Conservation (phyloP, 176 grass and related monocot species). For the Triticum dicoccoides region DNA sequence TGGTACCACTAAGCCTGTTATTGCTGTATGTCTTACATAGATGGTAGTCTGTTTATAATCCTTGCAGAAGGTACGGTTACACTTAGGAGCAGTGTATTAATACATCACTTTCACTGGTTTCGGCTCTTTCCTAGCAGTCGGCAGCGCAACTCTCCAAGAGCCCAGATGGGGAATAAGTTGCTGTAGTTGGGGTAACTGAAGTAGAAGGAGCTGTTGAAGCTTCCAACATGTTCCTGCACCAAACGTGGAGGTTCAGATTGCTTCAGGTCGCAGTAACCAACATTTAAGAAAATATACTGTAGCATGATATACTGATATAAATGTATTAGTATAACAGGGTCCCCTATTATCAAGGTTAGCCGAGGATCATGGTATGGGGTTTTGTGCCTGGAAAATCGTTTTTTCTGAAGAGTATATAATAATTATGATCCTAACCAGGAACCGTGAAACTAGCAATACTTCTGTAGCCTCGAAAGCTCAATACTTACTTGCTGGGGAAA, state of each 20-base stretch:
- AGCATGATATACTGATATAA: not conserved
- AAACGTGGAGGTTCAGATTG: not conserved
- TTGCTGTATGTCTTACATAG: not conserved
- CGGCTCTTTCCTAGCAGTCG: not conserved
- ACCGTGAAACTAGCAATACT: not conserved
- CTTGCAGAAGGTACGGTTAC: not conserved
- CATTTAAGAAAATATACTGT: not conserved
- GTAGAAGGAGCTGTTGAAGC: not conserved
- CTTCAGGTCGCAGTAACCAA: not conserved
- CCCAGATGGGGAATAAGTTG: slow-evolving; percentile 24
- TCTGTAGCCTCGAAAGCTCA: too few relatives aligned
- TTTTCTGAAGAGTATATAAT: not conserved
- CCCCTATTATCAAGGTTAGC: not conserved
- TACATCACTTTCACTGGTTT: not conserved
- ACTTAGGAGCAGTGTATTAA: not conserved
- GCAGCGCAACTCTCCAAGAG: slow-evolving; percentile 22
- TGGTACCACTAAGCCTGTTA: not conserved
- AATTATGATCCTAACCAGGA: not conserved
- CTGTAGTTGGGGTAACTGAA: slow-evolving; percentile 29
- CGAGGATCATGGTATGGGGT: not conserved
- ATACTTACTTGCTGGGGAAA: slow-evolving; percentile 56
- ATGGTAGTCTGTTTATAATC: not conserved
- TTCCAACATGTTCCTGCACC: slow-evolving; percentile 32
- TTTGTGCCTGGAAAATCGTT: not conserved
- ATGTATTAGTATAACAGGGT: not conserved